Evolutionary conservation across 176 grass and related monocot species (phyloP).

Genomic region (Ampelocalamus luodianensis): DNA sequence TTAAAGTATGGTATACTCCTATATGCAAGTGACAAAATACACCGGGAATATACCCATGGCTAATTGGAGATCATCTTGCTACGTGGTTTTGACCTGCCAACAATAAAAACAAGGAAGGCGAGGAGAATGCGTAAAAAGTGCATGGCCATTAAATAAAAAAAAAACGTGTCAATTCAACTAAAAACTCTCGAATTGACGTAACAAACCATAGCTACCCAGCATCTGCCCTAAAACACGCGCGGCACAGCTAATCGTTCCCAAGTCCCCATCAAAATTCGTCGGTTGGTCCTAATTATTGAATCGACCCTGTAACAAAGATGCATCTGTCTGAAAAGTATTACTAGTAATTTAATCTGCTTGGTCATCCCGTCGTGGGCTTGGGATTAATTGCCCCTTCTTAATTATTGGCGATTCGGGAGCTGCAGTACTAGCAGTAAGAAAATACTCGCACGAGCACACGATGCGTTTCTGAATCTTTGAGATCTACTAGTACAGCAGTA

Average conservation of each 20-base stretch:
- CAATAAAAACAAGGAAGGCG: background rate
- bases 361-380: background rate
- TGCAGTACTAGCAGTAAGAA: background rate
- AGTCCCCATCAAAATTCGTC: constrained; percentile 40
- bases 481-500: background rate
- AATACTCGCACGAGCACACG: background rate
- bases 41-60: background rate
- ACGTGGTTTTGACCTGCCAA: constrained; percentile 5
- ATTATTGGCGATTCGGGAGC: background rate
- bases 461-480: background rate
- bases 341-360: background rate
- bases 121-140: constrained; percentile 8
- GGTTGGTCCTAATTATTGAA: constrained; percentile 16
- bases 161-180: too few relatives aligned
- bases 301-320: background rate
- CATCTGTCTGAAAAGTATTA: background rate
- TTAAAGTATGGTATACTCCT: background rate
- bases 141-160: background rate
- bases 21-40: background rate
- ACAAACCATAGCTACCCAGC: background rate
- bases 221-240: background rate
- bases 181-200: too few relatives aligned
- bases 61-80: background rate
- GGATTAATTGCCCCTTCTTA: background rate
- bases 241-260: background rate